Conservation (phyloP, 169 alveolate species). For the Eimeria praecox region DNA sequence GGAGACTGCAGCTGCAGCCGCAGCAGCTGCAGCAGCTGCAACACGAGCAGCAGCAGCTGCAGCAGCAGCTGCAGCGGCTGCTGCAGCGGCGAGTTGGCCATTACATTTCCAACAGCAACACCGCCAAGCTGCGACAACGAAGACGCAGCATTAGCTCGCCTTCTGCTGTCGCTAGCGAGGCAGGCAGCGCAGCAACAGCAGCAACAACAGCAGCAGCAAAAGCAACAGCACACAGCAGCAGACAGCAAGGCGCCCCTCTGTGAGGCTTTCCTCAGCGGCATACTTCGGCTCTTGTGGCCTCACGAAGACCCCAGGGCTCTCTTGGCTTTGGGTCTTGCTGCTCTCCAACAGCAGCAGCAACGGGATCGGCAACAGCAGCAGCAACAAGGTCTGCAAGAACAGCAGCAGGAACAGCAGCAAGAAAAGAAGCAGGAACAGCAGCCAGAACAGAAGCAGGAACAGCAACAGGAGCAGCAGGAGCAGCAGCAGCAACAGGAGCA, state of each 20-base stretch:
- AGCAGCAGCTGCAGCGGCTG: neutral
- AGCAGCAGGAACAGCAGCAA: neutral
- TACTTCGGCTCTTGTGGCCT: neutral
- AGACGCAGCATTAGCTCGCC: neutral
- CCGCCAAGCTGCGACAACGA: neutral
- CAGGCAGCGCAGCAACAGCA: conserved; percentile 5
- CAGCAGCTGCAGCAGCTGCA: neutral
- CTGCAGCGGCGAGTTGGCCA: neutral
- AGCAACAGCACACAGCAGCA: neutral
- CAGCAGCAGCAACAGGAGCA: neutral
- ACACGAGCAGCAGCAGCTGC: neutral
- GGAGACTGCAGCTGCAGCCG: neutral
- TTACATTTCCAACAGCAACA: neutral
- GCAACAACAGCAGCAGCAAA: neutral
- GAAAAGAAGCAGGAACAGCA: neutral
- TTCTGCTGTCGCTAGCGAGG: neutral
- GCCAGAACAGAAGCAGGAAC: no score
- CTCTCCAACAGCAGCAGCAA: conserved; percentile 49
- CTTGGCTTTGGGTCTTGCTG: conserved; percentile 16
- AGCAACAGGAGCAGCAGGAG: conserved; percentile 46
- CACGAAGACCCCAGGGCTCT: conserved; percentile 1
- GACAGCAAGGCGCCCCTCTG: conserved; percentile 4
- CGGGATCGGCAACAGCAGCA: conserved; percentile 6
- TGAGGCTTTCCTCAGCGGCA: conserved; percentile 36
- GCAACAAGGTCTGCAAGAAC: conserved; percentile 12